Percentiles rank a stretch among this genome's conserved stretches.
phyloP scores from a whole-genome alignment of 345 rosid genomes.

The Combretum micranthum region DNA sequence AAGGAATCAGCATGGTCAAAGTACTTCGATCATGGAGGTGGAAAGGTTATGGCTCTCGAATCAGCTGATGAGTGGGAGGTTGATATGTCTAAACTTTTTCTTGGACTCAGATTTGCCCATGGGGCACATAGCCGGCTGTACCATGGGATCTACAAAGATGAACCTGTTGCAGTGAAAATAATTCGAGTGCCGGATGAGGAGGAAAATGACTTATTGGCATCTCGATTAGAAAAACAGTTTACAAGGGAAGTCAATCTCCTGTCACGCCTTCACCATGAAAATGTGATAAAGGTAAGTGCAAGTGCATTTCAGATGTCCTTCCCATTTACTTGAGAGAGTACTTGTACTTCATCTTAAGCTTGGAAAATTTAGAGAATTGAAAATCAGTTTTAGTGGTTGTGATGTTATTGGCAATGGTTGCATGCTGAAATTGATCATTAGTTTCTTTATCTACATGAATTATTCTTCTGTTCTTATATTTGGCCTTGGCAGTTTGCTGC shows the following conservation, averaged over 20 bases:
- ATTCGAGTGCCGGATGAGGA: conserved; percentile 85
- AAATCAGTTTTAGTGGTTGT: no score
- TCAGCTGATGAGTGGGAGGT: conserved; percentile 57
- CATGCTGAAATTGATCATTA: no score
- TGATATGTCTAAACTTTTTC: conserved; percentile 79
- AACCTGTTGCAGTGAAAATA: conserved; percentile 94
- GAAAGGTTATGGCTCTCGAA: conserved; percentile 70
- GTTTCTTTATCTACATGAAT: background rate
- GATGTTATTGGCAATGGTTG: no score
- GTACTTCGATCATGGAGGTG: conserved; percentile 75
- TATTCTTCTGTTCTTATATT: conserved; percentile 9
- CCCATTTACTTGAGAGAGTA: no score
- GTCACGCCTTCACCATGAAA: conserved; percentile 61
- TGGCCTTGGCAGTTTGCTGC: conserved; percentile 52
- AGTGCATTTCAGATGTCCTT: background rate
- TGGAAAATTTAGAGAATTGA: background rate
- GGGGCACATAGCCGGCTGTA: conserved; percentile 90
- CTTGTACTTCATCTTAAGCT: no score
- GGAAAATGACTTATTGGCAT: conserved; percentile 59
- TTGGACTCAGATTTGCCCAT: conserved; percentile 90
- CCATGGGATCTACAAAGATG: conserved; percentile 86
- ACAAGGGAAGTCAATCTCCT: conserved; percentile 77
- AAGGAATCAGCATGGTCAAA: conserved; percentile 82
- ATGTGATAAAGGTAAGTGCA: conserved; percentile 73
- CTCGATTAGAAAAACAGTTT: conserved; percentile 76